These are phyloP conservation scores for Saussurea involucrata DNA, from an alignment of 129 eudicot species.

Conservation along the genomic window DNA sequence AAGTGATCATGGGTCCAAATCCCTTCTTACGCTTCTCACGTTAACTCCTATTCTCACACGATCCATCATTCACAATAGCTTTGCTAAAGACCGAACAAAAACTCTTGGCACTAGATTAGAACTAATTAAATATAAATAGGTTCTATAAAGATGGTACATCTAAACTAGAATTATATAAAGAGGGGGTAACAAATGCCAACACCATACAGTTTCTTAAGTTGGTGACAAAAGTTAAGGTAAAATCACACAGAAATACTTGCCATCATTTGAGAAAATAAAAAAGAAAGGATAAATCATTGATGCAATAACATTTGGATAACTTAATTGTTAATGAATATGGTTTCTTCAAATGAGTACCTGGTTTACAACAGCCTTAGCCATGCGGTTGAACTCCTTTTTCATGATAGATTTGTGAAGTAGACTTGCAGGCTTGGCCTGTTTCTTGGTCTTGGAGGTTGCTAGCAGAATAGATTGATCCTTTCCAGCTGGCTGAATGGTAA, in stretches of 20 bases:
- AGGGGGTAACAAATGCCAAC: neutral
- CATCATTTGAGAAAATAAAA: neutral
- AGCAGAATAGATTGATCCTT: slow-evolving; percentile 78
- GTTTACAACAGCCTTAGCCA: slow-evolving; percentile 89
- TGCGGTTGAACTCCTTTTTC: slow-evolving; percentile 88
- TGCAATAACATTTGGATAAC: neutral
- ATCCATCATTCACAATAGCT: too few species aligned
- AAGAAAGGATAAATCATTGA: neutral
- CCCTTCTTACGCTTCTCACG: too few species aligned
- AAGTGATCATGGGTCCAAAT: too few species aligned
- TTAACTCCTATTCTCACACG: too few species aligned
- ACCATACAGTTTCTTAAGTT: neutral
- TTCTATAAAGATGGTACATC: neutral
- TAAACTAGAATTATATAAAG: neutral
- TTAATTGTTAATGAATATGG: neutral
- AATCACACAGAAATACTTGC: neutral
- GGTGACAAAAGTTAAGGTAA: neutral
- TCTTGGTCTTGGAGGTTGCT: slow-evolving; percentile 81
- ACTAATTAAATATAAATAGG: neutral
- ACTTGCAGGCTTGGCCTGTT: slow-evolving; percentile 79
- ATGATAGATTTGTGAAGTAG: slow-evolving; percentile 78
- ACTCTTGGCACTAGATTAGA: neutral
- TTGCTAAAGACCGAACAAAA: too few species aligned
- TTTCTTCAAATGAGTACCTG: slow-evolving; percentile 50
- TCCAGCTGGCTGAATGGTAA: slow-evolving; percentile 81